Conservation (phyloP, 2,329 filamentous ascomycete genomes). For the Calonectria ilicicola region DNA sequence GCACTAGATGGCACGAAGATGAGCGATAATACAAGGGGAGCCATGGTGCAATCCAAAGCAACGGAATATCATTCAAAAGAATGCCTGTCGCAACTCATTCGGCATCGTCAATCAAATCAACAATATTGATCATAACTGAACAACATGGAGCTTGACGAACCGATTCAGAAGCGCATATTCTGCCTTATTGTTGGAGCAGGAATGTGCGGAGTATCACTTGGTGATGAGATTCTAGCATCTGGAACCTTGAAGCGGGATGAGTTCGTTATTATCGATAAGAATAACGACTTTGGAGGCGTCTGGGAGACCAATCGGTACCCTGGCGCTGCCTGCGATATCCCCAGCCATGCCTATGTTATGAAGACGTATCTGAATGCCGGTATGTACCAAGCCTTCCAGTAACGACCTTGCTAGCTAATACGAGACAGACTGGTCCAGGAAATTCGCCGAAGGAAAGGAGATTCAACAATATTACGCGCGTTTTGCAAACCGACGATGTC, state of each 20-base stretch:
- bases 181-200: slow-evolving; percentile 8
- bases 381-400: background rate
- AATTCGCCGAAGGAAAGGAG: slow-evolving; percentile 1
- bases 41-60: background rate
- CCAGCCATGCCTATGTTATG: slow-evolving; percentile 13
- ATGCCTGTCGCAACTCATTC: too few relatives aligned
- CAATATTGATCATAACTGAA: background rate
- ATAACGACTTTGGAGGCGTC: slow-evolving; percentile 13
- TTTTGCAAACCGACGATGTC: background rate
- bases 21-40: background rate
- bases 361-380: background rate
- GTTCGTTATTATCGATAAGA: slow-evolving; percentile 7
- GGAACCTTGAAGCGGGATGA: slow-evolving; percentile 1
- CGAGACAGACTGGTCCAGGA: background rate
- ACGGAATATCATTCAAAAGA: too few relatives aligned
- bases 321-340: slow-evolving; percentile 9
- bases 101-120: background rate
- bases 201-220: slow-evolving; percentile 5
- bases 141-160: background rate
- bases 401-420: background rate
- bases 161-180: background rate
- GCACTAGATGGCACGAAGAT: background rate
- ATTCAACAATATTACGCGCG: slow-evolving; percentile 6
- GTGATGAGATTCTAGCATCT: background rate
- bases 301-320: slow-evolving; percentile 10